Conservation (phyloP, 2,329 filamentous ascomycete genomes). For the Cytospora piceicola region DNA sequence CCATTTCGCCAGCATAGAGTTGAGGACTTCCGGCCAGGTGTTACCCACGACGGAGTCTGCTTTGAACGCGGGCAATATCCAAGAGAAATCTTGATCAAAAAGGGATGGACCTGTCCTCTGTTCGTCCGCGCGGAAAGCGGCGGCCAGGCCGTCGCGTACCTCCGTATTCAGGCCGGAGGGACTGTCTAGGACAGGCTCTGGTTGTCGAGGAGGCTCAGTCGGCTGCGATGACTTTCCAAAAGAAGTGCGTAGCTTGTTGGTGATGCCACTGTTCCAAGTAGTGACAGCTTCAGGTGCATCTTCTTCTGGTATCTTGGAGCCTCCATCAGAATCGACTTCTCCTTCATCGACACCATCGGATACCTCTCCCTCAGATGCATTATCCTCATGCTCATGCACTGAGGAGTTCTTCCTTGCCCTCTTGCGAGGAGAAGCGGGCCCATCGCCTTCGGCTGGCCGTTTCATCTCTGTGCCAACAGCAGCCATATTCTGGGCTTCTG, state of each 20-base stretch:
- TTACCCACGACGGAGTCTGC: slow-evolving; percentile 22
- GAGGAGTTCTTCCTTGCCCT: slow-evolving; percentile 19
- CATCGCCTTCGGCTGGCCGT: slow-evolving; percentile 7
- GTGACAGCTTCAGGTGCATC: slow-evolving; percentile 18
- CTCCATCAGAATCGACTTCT: slow-evolving; percentile 10
- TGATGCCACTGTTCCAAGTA: slow-evolving; percentile 39
- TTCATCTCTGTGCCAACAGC: slow-evolving; percentile 11
- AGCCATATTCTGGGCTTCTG: neutral
- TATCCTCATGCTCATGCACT: neutral
- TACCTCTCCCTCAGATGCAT: slow-evolving; percentile 3
- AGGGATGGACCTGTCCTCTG: neutral
- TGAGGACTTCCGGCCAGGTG: slow-evolving; percentile 26
- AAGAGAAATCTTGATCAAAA: slow-evolving; percentile 2
- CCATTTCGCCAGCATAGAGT: slow-evolving; percentile 25
- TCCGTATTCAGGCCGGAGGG: slow-evolving; percentile 5
- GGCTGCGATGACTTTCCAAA: slow-evolving; percentile 19
- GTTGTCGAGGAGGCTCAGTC: slow-evolving; percentile 3
- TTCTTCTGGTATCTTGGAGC: slow-evolving; percentile 19
- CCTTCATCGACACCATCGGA: slow-evolving; percentile 24
- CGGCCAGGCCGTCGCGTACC: slow-evolving; percentile 15
- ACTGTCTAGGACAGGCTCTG: neutral
- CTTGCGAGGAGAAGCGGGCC: slow-evolving; percentile 23
- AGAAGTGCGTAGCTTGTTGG: slow-evolving; percentile 28
- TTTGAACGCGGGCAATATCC: slow-evolving; percentile 20
- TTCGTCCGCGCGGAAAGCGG: slow-evolving; percentile 11